Evolutionary conservation across 345 rosid genomes (phyloP).

Genomic region (Eucalyptus melliodora): DNA sequence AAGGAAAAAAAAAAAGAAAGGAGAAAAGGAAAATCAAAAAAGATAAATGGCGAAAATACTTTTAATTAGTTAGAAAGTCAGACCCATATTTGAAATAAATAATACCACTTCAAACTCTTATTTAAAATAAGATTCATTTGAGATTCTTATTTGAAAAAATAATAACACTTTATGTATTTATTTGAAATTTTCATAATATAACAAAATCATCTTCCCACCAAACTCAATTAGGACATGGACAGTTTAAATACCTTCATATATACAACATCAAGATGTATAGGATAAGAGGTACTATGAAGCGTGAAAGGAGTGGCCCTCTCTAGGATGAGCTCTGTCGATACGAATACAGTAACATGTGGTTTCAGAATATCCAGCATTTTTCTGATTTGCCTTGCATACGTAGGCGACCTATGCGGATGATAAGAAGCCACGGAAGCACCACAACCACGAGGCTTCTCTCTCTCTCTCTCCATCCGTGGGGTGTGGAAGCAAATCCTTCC

Average conservation of each 20-base stretch:
- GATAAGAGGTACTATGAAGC: background rate
- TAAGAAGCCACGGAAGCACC: background rate
- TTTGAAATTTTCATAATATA: background rate
- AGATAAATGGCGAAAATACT: rapidly evolving
- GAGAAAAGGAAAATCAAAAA: too few relatives aligned
- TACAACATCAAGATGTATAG: background rate
- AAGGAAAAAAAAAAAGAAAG: too few relatives aligned
- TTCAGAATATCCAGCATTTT: background rate
- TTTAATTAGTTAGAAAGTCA: too few relatives aligned
- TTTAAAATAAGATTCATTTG: too few relatives aligned
- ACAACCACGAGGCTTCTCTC: background rate
- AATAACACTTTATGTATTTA: rapidly evolving
- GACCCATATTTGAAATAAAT: rapidly evolving
- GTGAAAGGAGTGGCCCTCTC: background rate
- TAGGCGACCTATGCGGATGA: background rate
- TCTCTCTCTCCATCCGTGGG: background rate
- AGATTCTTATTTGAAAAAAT: too few relatives aligned
- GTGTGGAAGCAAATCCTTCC: background rate
- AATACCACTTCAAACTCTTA: too few relatives aligned
- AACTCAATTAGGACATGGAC: background rate
- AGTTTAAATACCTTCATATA: background rate
- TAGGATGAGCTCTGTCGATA: background rate
- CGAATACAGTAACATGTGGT: background rate
- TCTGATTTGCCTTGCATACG: background rate
- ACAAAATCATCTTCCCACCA: background rate